A percentile compares a stretch with the other conserved stretches of the same genome.
phyloP scores from a whole-genome alignment of 2,329 filamentous ascomycete genomes.

The Paramyrothecium sp. region DNA sequence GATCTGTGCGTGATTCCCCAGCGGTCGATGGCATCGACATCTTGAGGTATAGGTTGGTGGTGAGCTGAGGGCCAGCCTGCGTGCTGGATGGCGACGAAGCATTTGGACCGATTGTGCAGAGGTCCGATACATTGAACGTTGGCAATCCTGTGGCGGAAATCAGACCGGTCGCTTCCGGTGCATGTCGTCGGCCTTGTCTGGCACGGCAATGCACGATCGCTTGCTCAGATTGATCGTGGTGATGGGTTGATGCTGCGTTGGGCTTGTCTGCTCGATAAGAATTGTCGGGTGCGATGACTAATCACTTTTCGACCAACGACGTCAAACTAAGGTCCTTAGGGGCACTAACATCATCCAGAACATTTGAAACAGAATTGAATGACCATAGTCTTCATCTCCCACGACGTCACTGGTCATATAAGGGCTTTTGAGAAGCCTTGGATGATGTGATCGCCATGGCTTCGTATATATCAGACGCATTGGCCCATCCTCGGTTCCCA shows the following conservation, averaged over 20 bases:
- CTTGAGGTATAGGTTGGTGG: conserved; percentile 12
- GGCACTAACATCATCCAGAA: too few species aligned
- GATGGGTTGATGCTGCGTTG: not conserved
- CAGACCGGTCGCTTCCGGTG: not conserved
- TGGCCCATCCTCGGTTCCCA: conserved; percentile 53
- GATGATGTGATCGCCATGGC: conserved; percentile 32
- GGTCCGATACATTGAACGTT: not conserved
- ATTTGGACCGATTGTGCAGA: conserved; percentile 20
- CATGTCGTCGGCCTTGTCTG: not conserved
- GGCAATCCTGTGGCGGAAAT: conserved; percentile 1
- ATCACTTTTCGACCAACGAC: too few species aligned
- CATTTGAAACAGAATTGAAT: too few species aligned
- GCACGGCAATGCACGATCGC: not conserved
- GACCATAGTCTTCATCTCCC: too few species aligned
- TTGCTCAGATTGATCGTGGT: not conserved
- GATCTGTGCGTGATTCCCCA: conserved; percentile 24
- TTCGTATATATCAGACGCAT: conserved; percentile 41
- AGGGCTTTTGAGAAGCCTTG: not conserved
- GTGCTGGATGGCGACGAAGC: conserved; percentile 37
- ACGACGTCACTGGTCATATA: not conserved
- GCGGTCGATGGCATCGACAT: conserved; percentile 19
- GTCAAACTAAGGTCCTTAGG: too few species aligned
- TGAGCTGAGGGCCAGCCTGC: conserved; percentile 22
- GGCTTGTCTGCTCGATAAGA: not conserved
- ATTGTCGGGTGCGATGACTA: too few species aligned